phyloP scores from a whole-genome alignment of 2,329 filamentous ascomycete genomes.

The Cladosporium colombiae region DNA sequence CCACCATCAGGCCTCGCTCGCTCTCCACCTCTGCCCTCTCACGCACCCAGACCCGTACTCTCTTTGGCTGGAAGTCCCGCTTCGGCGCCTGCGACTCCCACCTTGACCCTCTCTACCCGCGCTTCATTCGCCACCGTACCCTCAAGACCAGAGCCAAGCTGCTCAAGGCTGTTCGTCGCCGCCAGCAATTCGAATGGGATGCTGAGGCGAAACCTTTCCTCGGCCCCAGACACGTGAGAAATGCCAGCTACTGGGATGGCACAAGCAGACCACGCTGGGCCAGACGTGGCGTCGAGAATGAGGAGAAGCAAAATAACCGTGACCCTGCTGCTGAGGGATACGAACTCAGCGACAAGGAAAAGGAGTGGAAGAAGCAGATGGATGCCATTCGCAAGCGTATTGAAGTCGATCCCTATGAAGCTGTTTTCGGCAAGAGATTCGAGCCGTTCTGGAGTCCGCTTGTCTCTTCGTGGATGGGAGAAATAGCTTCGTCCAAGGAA shows the following conservation, averaged over 20 bases:
- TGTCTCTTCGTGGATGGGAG: conserved; percentile 32
- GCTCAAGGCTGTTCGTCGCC: conserved; percentile 34
- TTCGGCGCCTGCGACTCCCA: conserved; percentile 33
- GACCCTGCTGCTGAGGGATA: conserved; percentile 22
- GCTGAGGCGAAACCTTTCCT: conserved; percentile 7
- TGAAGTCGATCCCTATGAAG: conserved; percentile 45
- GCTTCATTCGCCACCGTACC: conserved; percentile 32
- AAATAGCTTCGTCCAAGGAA: conserved; percentile 28
- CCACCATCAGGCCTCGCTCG: conserved; percentile 18
- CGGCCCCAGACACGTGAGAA: conserved; percentile 32
- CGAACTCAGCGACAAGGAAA: conserved; percentile 31
- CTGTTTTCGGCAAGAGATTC: conserved; percentile 45
- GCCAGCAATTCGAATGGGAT: conserved; percentile 36
- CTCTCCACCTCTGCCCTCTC: conserved; percentile 13
- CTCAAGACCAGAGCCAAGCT: conserved; percentile 36
- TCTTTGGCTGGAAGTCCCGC: conserved; percentile 31
- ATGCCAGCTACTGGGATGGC: conserved; percentile 31
- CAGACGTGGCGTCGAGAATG: conserved; percentile 19
- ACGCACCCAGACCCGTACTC: conserved; percentile 24
- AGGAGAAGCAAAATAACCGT: conserved; percentile 19
- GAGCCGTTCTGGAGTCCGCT: conserved; percentile 38
- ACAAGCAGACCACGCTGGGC: conserved; percentile 22
- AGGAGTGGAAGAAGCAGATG: conserved; percentile 38
- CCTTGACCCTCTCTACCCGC: conserved; percentile 36
- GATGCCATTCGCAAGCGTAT: conserved; percentile 38